Percentiles rank a stretch among this genome's conserved stretches.
These are phyloP conservation scores for Juglanconis oblonga DNA, from an alignment of 2,329 filamentous ascomycete species.

Conservation along the genomic window DNA sequence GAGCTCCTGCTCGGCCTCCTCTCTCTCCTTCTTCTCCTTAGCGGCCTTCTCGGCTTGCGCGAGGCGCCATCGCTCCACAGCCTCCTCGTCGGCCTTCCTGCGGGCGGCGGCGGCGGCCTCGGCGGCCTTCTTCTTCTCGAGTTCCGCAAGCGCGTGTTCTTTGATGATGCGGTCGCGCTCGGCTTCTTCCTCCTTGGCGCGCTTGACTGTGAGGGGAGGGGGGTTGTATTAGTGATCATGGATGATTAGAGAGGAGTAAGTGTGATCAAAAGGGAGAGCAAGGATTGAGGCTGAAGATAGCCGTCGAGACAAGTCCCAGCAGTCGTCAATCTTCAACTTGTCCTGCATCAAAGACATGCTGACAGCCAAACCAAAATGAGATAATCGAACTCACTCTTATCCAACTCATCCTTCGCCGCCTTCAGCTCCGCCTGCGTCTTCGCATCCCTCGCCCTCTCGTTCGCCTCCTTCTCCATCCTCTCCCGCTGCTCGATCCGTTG, in stretches of 20 bases:
- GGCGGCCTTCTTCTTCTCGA: conserved; percentile 43
- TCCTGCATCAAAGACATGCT: background rate
- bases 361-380: background rate
- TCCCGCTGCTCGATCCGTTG: conserved; percentile 35
- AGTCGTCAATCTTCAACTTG: too few species aligned
- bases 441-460: conserved; percentile 36
- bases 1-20: conserved; percentile 51
- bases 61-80: conserved; percentile 50
- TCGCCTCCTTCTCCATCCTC: conserved; percentile 32
- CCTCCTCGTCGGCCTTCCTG: conserved; percentile 47
- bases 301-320: background rate
- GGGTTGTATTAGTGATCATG: background rate
- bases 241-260: background rate
- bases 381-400: conserved; percentile 28
- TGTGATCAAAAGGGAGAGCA: background rate
- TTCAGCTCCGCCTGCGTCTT: conserved; percentile 49
- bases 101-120: conserved; percentile 41
- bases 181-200: conserved; percentile 43
- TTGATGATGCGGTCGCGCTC: conserved; percentile 50
- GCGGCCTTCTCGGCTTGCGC: conserved; percentile 45
- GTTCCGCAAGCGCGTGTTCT: conserved; percentile 47
- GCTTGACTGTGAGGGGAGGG: conserved; percentile 28
- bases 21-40: conserved; percentile 46
- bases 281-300: background rate
- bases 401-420: conserved; percentile 45